Percentiles rank a stretch among this genome's conserved stretches.
phyloP scores from a whole-genome alignment of 164 flowering plant genomes.

The Pachysandra terminalis region DNA sequence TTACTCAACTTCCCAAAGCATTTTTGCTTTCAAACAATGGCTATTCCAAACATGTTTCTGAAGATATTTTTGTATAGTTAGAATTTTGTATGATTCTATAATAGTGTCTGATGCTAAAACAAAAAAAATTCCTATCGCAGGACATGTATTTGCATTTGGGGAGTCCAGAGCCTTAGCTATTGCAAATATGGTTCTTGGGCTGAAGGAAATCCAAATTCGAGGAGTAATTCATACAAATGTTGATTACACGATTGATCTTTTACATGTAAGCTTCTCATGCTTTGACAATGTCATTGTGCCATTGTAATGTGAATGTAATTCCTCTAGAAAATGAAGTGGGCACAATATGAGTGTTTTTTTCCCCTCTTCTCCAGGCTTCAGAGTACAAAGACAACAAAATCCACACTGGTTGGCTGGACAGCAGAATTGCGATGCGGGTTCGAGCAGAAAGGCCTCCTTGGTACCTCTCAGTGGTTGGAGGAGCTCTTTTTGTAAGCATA shows the following conservation, averaged over 20 bases:
- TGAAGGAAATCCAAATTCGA: constrained; percentile 97
- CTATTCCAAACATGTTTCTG: background rate
- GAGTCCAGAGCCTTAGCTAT: constrained; percentile 95
- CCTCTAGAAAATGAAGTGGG: background rate
- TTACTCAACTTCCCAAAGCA: background rate
- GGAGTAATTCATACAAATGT: constrained; percentile 99
- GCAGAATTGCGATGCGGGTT: constrained; percentile 99
- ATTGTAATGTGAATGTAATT: background rate
- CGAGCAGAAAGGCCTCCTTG: constrained; percentile 99
- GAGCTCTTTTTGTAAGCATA: constrained; percentile 94
- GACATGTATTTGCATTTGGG: constrained; percentile 99
- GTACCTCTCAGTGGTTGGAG: constrained; percentile 99
- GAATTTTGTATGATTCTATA: background rate
- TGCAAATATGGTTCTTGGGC: constrained; percentile 98
- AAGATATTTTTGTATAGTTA: background rate
- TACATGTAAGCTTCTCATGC: constrained; percentile 64
- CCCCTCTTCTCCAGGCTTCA: constrained; percentile 49
- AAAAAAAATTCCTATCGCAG: constrained; percentile 35
- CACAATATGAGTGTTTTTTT: background rate
- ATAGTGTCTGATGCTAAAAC: background rate
- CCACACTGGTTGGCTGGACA: constrained; percentile 99
- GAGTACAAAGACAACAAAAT: constrained; percentile 93
- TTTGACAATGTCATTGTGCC: background rate
- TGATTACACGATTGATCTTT: constrained; percentile 93
- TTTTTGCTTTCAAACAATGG: background rate